Conservation (phyloP, 371 early-diverging fungal species). For the Lichtheimia corymbifera region DNA sequence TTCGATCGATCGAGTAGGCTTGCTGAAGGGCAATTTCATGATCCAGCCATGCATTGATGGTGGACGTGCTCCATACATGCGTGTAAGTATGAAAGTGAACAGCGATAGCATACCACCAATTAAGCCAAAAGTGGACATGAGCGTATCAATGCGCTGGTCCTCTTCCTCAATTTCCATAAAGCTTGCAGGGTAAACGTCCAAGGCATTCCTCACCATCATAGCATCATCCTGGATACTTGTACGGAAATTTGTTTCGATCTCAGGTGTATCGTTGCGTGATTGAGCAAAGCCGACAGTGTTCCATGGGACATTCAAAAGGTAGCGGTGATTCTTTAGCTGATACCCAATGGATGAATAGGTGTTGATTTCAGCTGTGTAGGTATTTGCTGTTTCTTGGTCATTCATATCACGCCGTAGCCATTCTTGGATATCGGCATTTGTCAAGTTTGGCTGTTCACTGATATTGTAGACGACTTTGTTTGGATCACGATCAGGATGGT, state of each 20-base stretch:
- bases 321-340: not conserved
- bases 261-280: not conserved
- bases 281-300: slow-evolving; percentile 4
- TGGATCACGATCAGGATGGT: slow-evolving; percentile 1
- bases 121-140: not conserved
- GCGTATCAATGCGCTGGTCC: not conserved
- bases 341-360: slow-evolving; percentile 1
- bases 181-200: slow-evolving; percentile 2
- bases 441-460: not conserved
- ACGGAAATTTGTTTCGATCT: not conserved
- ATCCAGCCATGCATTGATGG: not conserved
- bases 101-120: slow-evolving; percentile 1
- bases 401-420: not conserved
- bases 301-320: not conserved
- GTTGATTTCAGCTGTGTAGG: not conserved
- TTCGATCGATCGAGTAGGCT: not conserved
- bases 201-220: not conserved
- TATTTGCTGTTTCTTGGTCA: not conserved
- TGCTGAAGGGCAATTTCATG: not conserved
- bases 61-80: not conserved
- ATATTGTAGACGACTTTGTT: not conserved
- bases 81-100: not conserved
- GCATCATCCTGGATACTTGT: not conserved
- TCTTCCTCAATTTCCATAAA: not conserved
- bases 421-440: not conserved